Percentiles rank a stretch among this genome's conserved stretches.
Conservation (phyloP, 345 rosid species). For the Hirschfeldia incana region DNA sequence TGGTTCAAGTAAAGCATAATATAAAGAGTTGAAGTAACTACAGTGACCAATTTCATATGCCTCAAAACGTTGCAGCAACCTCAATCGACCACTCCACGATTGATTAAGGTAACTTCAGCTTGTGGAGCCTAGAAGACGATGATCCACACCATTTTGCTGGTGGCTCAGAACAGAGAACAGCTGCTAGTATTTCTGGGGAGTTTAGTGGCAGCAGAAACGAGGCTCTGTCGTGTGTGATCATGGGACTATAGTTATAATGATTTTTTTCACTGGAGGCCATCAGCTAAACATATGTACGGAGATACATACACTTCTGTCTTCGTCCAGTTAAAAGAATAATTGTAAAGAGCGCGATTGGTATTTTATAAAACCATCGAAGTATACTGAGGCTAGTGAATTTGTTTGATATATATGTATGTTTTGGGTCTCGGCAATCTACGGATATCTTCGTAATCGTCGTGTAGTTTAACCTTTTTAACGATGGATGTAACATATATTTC, state of each 20-base stretch:
- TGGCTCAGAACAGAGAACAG: conserved; percentile 1
- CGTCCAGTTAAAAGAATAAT: too few species aligned
- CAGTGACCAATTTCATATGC: conserved; percentile 36
- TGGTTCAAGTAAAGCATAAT: too few species aligned
- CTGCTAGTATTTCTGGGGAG: conserved; percentile 31
- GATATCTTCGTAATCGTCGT: too few species aligned
- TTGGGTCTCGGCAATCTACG: too few species aligned
- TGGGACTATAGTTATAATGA: conserved; percentile 34
- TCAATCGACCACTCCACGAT: conserved; percentile 32
- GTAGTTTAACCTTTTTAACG: too few species aligned
- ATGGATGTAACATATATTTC: too few species aligned
- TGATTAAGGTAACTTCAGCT: conserved; percentile 44
- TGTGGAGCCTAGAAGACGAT: conserved; percentile 54
- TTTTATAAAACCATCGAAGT: too few species aligned
- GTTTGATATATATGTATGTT: too few species aligned
- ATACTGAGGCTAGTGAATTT: too few species aligned
- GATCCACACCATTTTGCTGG: conserved; percentile 20
- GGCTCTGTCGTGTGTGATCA: conserved; percentile 19
- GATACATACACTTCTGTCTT: background rate
- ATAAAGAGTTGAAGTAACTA: background rate
- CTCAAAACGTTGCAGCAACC: conserved; percentile 35
- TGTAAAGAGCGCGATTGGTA: too few species aligned
- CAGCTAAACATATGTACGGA: conserved; percentile 24
- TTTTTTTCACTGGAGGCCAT: conserved; percentile 40
- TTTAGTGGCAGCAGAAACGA: conserved; percentile 13